Evolutionary conservation across 805 yeast genomes (phyloP), one percentile per base, ranked within the genome.

Genomic region (Ogataea ganodermae): DNA sequence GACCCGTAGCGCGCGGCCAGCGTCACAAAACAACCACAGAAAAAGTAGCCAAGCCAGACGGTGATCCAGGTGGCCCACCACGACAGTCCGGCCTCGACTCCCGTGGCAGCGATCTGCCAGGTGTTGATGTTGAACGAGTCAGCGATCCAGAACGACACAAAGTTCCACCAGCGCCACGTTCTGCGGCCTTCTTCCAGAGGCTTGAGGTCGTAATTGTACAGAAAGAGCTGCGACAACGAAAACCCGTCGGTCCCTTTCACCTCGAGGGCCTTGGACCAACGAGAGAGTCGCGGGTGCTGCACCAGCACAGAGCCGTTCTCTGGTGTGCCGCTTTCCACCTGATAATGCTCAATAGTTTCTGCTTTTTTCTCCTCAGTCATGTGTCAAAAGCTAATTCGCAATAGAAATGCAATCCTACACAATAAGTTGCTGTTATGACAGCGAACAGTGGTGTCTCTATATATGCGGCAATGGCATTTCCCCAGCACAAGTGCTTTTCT

Each of bases 1-100:
- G 89, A 76, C 55, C 96, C 97, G 44, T 87, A 78, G 57, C 96
- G 74, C 21, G 95, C 86, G 13, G 86, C 74, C n/a, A 81, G 61
- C 5, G 80, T 77, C 24, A 90, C 85, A 57, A 89, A 87, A 1
- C 76, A 56, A 51, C 86, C 94, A 51, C 87, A 81, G 37, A 86
- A 66, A 17, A 74, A 61, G 66, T 89, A 89, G 5, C 96, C 96
- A n/a, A 89, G 52, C 94, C 96, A 88, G 21, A 89, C 94, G 1
- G 94, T 79, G 32, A 89, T 69, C 95, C 96, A 89, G 12, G 86
- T 82, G 61, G 84, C 90, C 95, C 96, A 89, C 96, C 96, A 89
- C 16, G 84, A 78, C 67, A 89, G 70, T 9, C 94, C 94, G 18
- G 82, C 80, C 45, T 75, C 72, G 48, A 86, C 84, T 57, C 96